Evolutionary conservation across 768 basidiomycete species (phyloP).

Genomic region (Termitomyces sp.): DNA sequence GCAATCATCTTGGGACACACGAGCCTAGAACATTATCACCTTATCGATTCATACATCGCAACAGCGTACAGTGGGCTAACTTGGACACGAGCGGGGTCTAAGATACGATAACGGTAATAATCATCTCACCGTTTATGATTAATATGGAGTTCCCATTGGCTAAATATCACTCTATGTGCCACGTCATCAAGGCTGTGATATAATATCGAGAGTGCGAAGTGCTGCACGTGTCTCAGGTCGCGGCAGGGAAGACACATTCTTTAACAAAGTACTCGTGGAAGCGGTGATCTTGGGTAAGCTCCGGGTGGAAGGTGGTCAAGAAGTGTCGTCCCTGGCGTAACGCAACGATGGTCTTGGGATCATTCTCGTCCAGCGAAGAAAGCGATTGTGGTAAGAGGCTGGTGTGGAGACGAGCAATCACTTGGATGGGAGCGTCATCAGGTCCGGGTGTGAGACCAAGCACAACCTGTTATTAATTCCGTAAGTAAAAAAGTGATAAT

Average conservation of each 20-base stretch:
- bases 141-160: background rate
- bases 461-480: slow-evolving; percentile 48
- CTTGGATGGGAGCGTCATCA: slow-evolving; percentile 53
- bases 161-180: background rate
- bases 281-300: slow-evolving; percentile 79
- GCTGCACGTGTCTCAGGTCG: background rate
- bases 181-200: background rate
- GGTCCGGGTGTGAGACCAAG: slow-evolving; percentile 41
- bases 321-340: slow-evolving; percentile 80
- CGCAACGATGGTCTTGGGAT: slow-evolving; percentile 73
- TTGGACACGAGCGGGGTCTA: background rate
- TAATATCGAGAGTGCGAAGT: background rate
- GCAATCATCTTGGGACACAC: background rate
- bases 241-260: slow-evolving; percentile 53
- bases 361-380: slow-evolving; percentile 39
- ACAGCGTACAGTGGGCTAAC: background rate
- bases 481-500: background rate
- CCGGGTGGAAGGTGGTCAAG: slow-evolving; percentile 92
- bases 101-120: background rate
- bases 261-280: slow-evolving; percentile 91
- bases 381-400: slow-evolving; percentile 28
- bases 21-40: background rate
- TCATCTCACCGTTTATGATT: background rate
- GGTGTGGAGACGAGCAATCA: slow-evolving; percentile 45
- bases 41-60: background rate